phyloP scores from a whole-genome alignment of 768 basidiomycete genomes.

The Lactarius pseudohatsudake region DNA sequence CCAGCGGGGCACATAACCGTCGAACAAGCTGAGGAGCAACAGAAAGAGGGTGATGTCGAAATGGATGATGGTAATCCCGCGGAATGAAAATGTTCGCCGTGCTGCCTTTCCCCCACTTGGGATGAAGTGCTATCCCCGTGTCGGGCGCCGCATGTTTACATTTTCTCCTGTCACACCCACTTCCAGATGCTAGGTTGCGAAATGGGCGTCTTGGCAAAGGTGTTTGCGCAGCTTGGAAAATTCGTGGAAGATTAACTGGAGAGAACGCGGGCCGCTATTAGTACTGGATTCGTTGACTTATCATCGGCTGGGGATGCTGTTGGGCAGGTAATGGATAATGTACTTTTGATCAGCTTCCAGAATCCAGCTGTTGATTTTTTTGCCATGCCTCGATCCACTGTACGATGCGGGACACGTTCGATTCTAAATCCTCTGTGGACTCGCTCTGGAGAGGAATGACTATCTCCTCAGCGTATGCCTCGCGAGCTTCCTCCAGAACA shows the following conservation, averaged over 20 bases:
- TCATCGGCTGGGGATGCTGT: not conserved
- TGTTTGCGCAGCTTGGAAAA: conserved; percentile 1
- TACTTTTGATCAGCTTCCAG: conserved; percentile 24
- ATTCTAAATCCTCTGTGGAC: conserved; percentile 73
- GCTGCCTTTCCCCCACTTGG: not conserved
- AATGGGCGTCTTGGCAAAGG: not conserved
- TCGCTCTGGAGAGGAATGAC: conserved; percentile 84
- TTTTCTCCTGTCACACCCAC: conserved; percentile 7
- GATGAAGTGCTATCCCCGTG: not conserved
- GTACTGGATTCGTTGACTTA: not conserved
- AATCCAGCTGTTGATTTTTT: conserved; percentile 32
- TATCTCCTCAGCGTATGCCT: conserved; percentile 82
- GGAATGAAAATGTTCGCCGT: conserved; percentile 34
- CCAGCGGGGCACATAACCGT: conserved; percentile 80
- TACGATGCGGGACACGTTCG: conserved; percentile 84
- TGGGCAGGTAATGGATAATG: conserved; percentile 12
- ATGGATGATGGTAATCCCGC: conserved; percentile 44
- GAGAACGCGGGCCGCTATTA: not conserved
- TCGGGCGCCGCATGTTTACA: not conserved
- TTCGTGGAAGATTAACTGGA: not conserved
- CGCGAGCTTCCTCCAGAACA: conserved; percentile 82
- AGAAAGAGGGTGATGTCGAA: conserved; percentile 42
- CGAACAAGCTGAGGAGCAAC: conserved; percentile 62
- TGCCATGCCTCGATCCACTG: conserved; percentile 83
- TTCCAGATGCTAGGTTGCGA: not conserved